Evolutionary conservation across 2,329 filamentous ascomycete genomes (phyloP).

Genomic region (Teratosphaeria destructans): DNA sequence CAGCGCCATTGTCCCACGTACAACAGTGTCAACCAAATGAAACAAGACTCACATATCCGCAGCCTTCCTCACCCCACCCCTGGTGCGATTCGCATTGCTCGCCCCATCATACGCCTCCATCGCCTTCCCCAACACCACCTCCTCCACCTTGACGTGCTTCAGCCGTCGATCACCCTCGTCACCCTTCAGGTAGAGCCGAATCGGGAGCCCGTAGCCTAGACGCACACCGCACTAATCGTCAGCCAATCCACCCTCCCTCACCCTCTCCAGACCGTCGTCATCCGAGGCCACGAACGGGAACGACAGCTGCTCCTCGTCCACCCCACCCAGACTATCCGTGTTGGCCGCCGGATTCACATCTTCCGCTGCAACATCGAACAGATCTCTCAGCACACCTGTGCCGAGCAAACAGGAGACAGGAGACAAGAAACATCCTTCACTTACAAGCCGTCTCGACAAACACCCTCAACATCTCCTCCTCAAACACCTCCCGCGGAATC

Average conservation of each 20-base stretch:
- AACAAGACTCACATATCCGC: slow-evolving; percentile 53
- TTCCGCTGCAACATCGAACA: slow-evolving; percentile 9
- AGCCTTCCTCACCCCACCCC: slow-evolving; percentile 68
- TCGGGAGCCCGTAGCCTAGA: slow-evolving; percentile 51
- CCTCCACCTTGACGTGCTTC: slow-evolving; percentile 41
- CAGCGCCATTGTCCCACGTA: not conserved
- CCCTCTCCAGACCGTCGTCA: slow-evolving; percentile 4
- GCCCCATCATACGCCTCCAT: slow-evolving; percentile 70
- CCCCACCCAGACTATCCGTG: slow-evolving; percentile 9
- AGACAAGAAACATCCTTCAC: slow-evolving; percentile 8
- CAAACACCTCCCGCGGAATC: slow-evolving; percentile 51
- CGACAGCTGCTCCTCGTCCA: slow-evolving; percentile 8
- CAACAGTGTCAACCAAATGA: not conserved
- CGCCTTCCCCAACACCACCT: slow-evolving; percentile 52
- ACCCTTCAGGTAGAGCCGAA: slow-evolving; percentile 48
- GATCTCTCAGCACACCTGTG: not conserved
- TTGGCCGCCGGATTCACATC: slow-evolving; percentile 16
- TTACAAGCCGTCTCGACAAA: slow-evolving; percentile 41
- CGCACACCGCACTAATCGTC: slow-evolving; percentile 2
- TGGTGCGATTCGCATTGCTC: slow-evolving; percentile 66
- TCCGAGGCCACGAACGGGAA: slow-evolving; percentile 13
- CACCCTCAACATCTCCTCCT: slow-evolving; percentile 60
- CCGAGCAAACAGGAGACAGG: not conserved
- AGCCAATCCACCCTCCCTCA: slow-evolving; percentile 7
- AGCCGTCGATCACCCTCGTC: slow-evolving; percentile 40